phyloP scores from a whole-genome alignment of 345 rosid genomes.

The Draba incana region DNA sequence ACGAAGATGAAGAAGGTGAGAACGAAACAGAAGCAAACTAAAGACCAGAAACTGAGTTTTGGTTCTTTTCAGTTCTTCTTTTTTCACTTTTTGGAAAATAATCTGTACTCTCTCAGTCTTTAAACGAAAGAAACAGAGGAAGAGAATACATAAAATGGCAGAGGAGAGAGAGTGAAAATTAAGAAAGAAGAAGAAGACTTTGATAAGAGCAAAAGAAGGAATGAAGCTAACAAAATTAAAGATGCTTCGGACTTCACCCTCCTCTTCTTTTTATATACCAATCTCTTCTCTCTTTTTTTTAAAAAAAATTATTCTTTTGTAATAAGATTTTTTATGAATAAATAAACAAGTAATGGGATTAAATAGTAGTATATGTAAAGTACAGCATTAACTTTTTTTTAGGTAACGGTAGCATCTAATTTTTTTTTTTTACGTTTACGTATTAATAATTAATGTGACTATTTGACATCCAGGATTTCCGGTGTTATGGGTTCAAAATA shows the following conservation, averaged over 20 bases:
- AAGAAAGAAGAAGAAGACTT: constrained; percentile 23
- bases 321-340: background rate
- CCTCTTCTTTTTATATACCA: constrained; percentile 40
- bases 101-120: background rate
- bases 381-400: constrained; percentile 32
- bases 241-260: constrained; percentile 44
- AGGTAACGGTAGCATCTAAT: constrained; percentile 41
- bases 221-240: constrained; percentile 42
- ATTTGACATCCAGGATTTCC: constrained; percentile 39
- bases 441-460: constrained; percentile 29
- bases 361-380: constrained; percentile 24
- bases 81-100: background rate
- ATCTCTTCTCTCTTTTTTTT: constrained; percentile 1
- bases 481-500: constrained; percentile 29
- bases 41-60: constrained; percentile 17
- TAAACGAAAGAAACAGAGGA: constrained; percentile 28
- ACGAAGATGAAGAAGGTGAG: constrained; percentile 33
- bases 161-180: constrained; percentile 25
- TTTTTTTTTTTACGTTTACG: constrained; percentile 36
- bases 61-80: constrained; percentile 26
- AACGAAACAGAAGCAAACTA: constrained; percentile 38
- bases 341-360: background rate
- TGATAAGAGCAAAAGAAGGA: constrained; percentile 42
- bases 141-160: constrained; percentile 27
- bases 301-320: background rate